Evolutionary conservation across 2,329 filamentous ascomycete species (phyloP).

Genomic region (Fusarium falciforme): DNA sequence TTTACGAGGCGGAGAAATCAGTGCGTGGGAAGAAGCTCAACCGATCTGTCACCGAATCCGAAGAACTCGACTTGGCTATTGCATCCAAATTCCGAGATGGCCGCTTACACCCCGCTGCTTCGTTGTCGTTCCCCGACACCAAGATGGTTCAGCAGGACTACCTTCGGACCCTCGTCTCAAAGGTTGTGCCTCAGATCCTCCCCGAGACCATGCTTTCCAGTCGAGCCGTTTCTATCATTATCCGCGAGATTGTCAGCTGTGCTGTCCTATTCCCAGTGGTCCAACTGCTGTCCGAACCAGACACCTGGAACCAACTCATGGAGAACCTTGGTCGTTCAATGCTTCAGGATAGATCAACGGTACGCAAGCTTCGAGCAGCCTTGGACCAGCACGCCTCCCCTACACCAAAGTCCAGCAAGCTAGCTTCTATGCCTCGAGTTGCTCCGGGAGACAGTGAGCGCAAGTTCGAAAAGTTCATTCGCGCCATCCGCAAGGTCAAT

Average conservation of each 20-base stretch:
- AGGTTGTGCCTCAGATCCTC: conserved; percentile 79
- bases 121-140: conserved; percentile 83
- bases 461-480: conserved; percentile 93
- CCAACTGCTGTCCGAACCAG: conserved; percentile 85
- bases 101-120: conserved; percentile 87
- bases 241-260: conserved; percentile 92
- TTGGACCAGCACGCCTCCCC: conserved; percentile 93
- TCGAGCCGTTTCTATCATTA: conserved; percentile 80
- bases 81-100: conserved; percentile 94
- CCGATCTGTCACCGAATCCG: conserved; percentile 91
- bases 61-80: conserved; percentile 94
- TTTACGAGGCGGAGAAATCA: conserved; percentile 87
- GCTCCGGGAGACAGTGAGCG: conserved; percentile 85
- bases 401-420: conserved; percentile 72
- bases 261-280: conserved; percentile 88
- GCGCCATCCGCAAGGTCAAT: conserved; percentile 86
- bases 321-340: conserved; percentile 88
- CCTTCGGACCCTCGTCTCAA: conserved; percentile 78
- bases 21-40: conserved; percentile 91
- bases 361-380: conserved; percentile 89
- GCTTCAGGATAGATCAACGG: conserved; percentile 94
- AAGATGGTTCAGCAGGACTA: conserved; percentile 91
- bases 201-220: conserved; percentile 81
- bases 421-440: conserved; percentile 82
- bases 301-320: conserved; percentile 97